Conservation (phyloP, 208 protist species). For the Trichomonas tenax region DNA sequence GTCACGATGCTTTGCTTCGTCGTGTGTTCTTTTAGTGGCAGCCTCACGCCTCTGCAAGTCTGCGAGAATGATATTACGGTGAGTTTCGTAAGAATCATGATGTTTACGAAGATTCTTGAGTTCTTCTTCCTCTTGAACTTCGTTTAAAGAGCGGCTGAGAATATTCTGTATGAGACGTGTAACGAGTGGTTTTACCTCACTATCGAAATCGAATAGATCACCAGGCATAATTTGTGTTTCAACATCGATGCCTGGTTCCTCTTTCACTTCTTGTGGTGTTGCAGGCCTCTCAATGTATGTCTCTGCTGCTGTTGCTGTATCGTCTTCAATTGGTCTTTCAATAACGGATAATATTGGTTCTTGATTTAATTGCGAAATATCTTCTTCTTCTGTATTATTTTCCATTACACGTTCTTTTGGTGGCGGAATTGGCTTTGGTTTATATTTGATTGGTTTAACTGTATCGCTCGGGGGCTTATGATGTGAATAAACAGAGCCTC, state of each 20-base stretch:
- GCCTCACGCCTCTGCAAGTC: not conserved
- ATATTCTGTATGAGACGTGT: not conserved
- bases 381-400: not conserved
- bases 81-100: not conserved
- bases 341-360: not conserved
- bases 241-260: not conserved
- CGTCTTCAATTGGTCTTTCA: not conserved
- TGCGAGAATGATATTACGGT: not conserved
- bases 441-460: not conserved
- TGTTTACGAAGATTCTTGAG: not conserved
- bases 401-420: not conserved
- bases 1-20: not conserved
- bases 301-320: not conserved
- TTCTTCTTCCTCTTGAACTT: slow-evolving; percentile 6
- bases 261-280: not conserved
- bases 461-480: not conserved
- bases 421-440: not conserved
- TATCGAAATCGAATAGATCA: not conserved
- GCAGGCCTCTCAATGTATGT: slow-evolving; percentile 2
- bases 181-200: not conserved
- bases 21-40: not conserved
- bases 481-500: slow-evolving; percentile 12
- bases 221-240: not conserved
- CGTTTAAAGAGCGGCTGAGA: not conserved
- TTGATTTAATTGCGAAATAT: not conserved